A percentile compares a stretch with the other conserved stretches of the same genome.
Evolutionary conservation across 768 basidiomycete species (phyloP).

Genomic region (Boletales sp.): DNA sequence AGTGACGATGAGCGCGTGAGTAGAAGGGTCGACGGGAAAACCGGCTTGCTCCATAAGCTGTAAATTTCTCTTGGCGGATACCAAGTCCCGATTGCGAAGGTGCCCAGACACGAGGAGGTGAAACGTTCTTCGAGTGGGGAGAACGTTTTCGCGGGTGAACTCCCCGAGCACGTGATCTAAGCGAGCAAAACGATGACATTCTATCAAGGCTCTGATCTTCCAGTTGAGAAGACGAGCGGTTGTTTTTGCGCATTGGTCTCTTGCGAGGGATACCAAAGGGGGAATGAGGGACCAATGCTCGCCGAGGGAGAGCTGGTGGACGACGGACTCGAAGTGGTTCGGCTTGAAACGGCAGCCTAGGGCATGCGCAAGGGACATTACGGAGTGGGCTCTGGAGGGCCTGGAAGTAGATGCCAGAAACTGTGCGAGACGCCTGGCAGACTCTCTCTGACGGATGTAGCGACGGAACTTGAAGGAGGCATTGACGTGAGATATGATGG

Average conservation of each 20-base stretch:
- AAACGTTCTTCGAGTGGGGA: slow-evolving; percentile 60
- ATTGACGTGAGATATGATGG: slow-evolving; percentile 15
- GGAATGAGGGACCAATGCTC: slow-evolving; percentile 52
- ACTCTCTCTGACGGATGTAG: slow-evolving; percentile 33
- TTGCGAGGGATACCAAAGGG: slow-evolving; percentile 45
- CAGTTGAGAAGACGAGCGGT: slow-evolving; percentile 66
- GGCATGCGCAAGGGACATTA: slow-evolving; percentile 45
- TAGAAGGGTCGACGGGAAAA: slow-evolving; percentile 49
- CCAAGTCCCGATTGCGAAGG: slow-evolving; percentile 64
- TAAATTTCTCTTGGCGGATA: slow-evolving; percentile 51
- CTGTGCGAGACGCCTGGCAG: slow-evolving; percentile 31
- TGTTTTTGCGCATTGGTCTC: slow-evolving; percentile 44
- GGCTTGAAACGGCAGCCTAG: slow-evolving; percentile 49
- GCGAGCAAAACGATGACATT: slow-evolving; percentile 45
- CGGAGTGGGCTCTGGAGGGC: slow-evolving; percentile 41
- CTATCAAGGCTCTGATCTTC: slow-evolving; percentile 59
- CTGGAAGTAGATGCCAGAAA: slow-evolving; percentile 29
- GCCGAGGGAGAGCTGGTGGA: slow-evolving; percentile 43
- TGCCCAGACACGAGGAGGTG: slow-evolving; percentile 66
- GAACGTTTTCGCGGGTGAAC: slow-evolving; percentile 43
- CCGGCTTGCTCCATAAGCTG: slow-evolving; percentile 55
- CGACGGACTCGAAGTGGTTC: slow-evolving; percentile 56
- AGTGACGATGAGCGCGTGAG: slow-evolving; percentile 56
- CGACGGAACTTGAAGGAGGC: slow-evolving; percentile 20
- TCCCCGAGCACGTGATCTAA: slow-evolving; percentile 47